phyloP scores from a whole-genome alignment of 106 monocot species.

The Gastrodia elata region DNA sequence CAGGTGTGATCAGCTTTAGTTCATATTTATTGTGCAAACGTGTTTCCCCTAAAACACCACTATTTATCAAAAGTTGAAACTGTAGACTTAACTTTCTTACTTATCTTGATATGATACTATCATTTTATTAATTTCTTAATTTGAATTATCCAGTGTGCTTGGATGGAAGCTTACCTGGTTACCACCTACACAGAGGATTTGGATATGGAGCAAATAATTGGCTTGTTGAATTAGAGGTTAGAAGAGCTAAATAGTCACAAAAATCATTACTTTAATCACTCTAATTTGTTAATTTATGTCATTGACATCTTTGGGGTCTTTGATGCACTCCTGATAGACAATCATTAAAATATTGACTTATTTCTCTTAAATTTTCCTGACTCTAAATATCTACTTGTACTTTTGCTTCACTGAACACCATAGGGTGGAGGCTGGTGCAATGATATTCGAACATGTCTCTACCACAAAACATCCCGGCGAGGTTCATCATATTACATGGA shows the following conservation, averaged over 20 bases:
- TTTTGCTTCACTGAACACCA: neutral
- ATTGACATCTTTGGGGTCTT: neutral
- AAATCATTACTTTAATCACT: neutral
- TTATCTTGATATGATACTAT: neutral
- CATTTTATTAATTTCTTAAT: neutral
- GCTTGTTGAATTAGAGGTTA: constrained; percentile 62
- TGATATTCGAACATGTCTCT: constrained; percentile 24
- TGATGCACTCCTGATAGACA: neutral
- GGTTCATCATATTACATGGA: constrained; percentile 63
- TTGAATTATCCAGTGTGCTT: constrained; percentile 41
- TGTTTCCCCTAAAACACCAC: neutral
- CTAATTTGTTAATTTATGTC: neutral
- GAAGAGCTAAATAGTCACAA: constrained; percentile 4
- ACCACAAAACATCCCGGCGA: constrained; percentile 35
- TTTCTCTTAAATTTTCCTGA: neutral
- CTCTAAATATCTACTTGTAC: neutral
- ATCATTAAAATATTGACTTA: neutral
- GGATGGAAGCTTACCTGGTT: constrained; percentile 64
- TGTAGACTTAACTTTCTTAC: neutral
- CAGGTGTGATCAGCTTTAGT: neutral
- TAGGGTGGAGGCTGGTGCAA: constrained; percentile 78
- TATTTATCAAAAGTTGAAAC: neutral
- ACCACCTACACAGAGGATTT: constrained; percentile 56
- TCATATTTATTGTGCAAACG: neutral
- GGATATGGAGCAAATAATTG: constrained; percentile 66